These are phyloP conservation scores for Capsella bursapastoris DNA, from an alignment of 345 rosid species.

Conservation along the genomic window DNA sequence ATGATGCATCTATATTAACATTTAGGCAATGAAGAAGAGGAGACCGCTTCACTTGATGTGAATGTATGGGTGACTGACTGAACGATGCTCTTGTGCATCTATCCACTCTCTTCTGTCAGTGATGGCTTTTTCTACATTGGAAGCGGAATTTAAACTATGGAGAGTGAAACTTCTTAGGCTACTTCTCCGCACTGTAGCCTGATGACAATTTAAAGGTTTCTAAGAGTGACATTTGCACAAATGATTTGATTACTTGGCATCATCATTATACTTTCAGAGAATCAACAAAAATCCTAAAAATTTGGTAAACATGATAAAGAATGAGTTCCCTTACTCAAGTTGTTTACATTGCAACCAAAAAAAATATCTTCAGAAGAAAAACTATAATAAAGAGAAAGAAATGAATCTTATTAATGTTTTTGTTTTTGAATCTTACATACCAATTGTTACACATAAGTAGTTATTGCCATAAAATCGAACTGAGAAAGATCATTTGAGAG, in stretches of 20 bases:
- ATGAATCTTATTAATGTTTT: constrained; percentile 5
- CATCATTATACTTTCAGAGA: background rate
- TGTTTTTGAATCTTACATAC: background rate
- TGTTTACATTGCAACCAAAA: background rate
- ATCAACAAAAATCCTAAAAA: background rate
- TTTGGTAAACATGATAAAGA: background rate
- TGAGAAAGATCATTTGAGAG: constrained; percentile 1
- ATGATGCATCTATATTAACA: background rate
- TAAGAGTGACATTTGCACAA: constrained; percentile 6
- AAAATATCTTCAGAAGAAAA: background rate
- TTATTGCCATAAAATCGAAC: background rate
- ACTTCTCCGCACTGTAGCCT: background rate
- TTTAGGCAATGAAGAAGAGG: background rate
- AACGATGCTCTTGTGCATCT: background rate
- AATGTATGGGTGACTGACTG: background rate
- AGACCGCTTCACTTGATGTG: background rate
- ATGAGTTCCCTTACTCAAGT: background rate
- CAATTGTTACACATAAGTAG: constrained; percentile 8
- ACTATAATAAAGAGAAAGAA: background rate
- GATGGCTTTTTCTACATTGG: background rate
- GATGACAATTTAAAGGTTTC: background rate
- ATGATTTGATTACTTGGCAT: background rate
- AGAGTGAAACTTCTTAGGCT: background rate
- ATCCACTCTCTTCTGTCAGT: background rate
- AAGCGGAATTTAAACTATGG: background rate